Percentiles rank a stretch among this genome's conserved stretches.
Evolutionary conservation across 805 yeast genomes (phyloP).

Genomic region (Candida glaebosa): DNA sequence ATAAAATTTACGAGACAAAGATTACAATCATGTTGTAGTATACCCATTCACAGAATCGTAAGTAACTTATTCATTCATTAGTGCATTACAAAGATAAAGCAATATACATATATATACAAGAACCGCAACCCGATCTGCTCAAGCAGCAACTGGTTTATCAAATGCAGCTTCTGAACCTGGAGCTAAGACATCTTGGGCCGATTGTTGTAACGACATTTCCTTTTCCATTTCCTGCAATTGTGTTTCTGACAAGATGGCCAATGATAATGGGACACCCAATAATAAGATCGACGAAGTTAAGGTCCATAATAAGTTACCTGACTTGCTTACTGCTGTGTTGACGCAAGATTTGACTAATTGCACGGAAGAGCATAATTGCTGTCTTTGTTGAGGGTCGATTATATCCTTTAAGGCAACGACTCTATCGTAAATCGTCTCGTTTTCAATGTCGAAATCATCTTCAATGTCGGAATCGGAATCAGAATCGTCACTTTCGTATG

Average conservation of each 20-base stretch:
- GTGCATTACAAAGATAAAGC: neutral
- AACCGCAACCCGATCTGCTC: conserved; percentile 11
- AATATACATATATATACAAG: conserved; percentile 2
- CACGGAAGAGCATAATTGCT: conserved; percentile 34
- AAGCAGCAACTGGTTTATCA: conserved; percentile 16
- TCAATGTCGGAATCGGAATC: conserved; percentile 51
- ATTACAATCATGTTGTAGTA: no score
- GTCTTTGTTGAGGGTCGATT: conserved; percentile 83
- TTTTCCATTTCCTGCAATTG: conserved; percentile 93
- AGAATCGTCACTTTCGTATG: conserved; percentile 30
- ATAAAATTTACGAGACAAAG: no score
- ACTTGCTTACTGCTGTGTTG: conserved; percentile 47
- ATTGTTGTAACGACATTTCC: conserved; percentile 78
- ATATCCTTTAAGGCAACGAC: conserved; percentile 88
- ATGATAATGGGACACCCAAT: conserved; percentile 88
- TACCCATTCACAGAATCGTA: no score
- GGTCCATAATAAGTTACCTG: conserved; percentile 83
- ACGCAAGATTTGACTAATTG: conserved; percentile 25
- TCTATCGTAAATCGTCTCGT: conserved; percentile 86
- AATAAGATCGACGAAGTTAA: conserved; percentile 78
- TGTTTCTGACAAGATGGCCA: conserved; percentile 87
- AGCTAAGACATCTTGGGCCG: conserved; percentile 70
- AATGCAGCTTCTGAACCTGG: conserved; percentile 57
- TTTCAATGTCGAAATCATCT: conserved; percentile 70
- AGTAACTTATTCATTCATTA: conserved; percentile 1